Percentiles rank a stretch among this genome's conserved stretches.
Conservation (phyloP, 2,329 filamentous ascomycete species). For the Trichoderma atroviride region DNA sequence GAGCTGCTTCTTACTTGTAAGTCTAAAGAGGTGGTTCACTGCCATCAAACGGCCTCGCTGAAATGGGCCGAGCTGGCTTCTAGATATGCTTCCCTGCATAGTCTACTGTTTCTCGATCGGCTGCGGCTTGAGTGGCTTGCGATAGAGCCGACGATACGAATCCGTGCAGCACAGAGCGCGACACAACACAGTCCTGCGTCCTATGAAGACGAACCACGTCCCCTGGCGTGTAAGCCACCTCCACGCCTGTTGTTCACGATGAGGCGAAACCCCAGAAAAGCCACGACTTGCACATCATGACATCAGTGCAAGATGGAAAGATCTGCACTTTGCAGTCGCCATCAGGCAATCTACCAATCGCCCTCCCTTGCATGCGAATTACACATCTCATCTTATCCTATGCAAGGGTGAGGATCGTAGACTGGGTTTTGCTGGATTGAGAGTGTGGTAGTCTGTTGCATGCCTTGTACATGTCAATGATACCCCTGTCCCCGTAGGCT, state of each 20-base stretch:
- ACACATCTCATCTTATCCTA: background rate
- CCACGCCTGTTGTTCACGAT: background rate
- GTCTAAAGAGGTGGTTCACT: background rate
- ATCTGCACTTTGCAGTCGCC: background rate
- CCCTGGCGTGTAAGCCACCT: background rate
- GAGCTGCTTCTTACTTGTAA: background rate
- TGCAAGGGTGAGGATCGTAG: background rate
- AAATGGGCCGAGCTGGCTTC: constrained; percentile 3
- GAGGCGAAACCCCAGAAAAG: background rate
- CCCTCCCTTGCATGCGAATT: background rate
- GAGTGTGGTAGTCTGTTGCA: background rate
- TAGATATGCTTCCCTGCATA: constrained; percentile 9
- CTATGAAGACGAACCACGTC: constrained; percentile 21
- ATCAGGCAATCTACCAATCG: background rate
- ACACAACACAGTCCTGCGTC: background rate
- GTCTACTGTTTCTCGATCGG: constrained; percentile 2
- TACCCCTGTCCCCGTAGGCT: background rate
- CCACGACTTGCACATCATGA: background rate
- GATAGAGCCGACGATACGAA: background rate
- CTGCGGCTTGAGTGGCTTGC: background rate
- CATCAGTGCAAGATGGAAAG: background rate
- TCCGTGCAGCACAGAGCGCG: background rate
- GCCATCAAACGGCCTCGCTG: background rate
- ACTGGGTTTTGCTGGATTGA: background rate
- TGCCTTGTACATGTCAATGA: background rate